Evolutionary conservation across 345 rosid species (phyloP), one percentile per base, ranked within the genome.

Genomic region (Brassica juncea): DNA sequence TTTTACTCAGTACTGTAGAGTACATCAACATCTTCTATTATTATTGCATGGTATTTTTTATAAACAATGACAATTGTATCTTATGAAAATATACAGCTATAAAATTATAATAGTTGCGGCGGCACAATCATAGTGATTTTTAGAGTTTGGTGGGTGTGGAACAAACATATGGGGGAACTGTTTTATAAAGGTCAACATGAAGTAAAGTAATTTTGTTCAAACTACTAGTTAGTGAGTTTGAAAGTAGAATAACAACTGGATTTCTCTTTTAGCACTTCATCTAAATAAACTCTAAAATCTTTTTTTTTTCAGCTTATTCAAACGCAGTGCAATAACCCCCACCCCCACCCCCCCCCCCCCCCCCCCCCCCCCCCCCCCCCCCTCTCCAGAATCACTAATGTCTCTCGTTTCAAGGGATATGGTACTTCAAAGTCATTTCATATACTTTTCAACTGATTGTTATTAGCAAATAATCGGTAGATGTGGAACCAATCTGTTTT

Each of bases 141-240:
- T 2, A 37, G 44, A 61, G 52, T 69, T 23, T 77, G 60, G 70
- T 69, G 31, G 80, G 70, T 69, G 52, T 47, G 39, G 52, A 76
- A 76, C 35, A 58, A 68, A 47, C 68, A 58, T 76, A 74, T 21
- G 60, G 21, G 9, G 21, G 16, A 57, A 30, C 61, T 42, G 37
- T 42, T 59, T 30, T 27, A 68, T 42, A 19, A 19, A 47, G 63
- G 74, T 69, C 54, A 60, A 44, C 32, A 9, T 9, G 57, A 66
- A 35, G 19, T 25, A 19, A 68, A 59, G 44, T 65, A 34, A 32
- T 15, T 30, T 21, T 21, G 74, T 52, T 76, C 80, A 76, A 68
- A 65, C 14, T 35, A 10, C 9, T 65, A 34, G 4, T 32, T 15
- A 32, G 21, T 31, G 23, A 32, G 44, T 64, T 63, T 14, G 1